Percentiles rank a stretch among this genome's conserved stretches.
Conservation (phyloP, 176 grass and related monocot genomes). For the Raddia distichophylla region DNA sequence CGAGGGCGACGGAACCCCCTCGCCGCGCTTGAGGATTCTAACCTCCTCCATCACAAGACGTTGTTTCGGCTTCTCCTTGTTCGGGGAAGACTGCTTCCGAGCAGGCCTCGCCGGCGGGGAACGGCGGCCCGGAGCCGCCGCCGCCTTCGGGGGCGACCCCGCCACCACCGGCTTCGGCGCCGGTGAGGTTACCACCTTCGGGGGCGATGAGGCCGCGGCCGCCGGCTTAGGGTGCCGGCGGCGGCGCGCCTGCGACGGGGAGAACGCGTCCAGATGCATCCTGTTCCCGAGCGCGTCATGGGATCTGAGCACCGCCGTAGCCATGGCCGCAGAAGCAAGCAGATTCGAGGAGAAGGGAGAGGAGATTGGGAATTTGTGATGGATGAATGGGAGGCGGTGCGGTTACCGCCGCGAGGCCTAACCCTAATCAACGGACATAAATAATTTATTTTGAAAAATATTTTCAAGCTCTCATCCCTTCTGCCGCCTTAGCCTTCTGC, state of each 20-base stretch:
- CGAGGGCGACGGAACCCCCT: constrained; percentile 30
- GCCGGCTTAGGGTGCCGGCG: constrained; percentile 26
- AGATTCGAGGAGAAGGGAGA: not conserved
- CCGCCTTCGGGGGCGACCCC: not conserved
- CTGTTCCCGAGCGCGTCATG: constrained; percentile 42
- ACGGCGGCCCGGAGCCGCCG: not conserved
- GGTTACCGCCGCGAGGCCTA: constrained; percentile 18
- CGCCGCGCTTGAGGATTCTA: constrained; percentile 76
- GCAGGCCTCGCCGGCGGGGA: constrained; percentile 8
- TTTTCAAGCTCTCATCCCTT: too few relatives aligned
- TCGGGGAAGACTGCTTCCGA: constrained; percentile 29
- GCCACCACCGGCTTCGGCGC: not conserved
- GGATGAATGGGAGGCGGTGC: not conserved
- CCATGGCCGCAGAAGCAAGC: constrained; percentile 31
- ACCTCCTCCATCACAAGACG: constrained; percentile 51
- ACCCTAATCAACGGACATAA: constrained; percentile 24
- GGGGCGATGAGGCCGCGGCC: not conserved
- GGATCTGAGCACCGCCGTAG: constrained; percentile 55
- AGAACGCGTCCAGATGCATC: constrained; percentile 53
- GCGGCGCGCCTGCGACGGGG: constrained; percentile 28
- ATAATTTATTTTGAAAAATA: too few relatives aligned
- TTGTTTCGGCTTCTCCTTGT: constrained; percentile 36
- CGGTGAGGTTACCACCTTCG: not conserved
- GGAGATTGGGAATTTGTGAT: too few relatives aligned
- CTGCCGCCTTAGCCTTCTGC: too few relatives aligned